Evolutionary conservation across 2,329 filamentous ascomycete genomes (phyloP), one percentile per base, ranked within the genome.

Genomic region (Fusarium foetens): DNA sequence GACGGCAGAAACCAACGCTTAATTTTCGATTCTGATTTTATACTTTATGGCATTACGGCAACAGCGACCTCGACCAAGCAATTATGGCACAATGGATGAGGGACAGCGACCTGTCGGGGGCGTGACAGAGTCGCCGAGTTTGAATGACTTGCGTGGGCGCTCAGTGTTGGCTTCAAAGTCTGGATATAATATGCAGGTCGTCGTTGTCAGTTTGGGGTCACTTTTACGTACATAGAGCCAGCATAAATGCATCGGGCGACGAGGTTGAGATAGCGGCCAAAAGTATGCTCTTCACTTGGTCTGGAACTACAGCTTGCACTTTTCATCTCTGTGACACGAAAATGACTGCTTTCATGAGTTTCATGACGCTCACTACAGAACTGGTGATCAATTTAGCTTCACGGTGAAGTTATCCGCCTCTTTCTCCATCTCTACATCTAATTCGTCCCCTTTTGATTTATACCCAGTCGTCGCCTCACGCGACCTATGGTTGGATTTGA

Each of bases 141-240:
- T 66, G 52, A 53, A 65, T 23, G 42, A 39, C 42, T 54, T 70
- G 25, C 25, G 64, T 43, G 43, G 63, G 52, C 61, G 55, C 39
- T 45, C 38, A 63, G 45, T 61, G 46, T 49, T 53, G 41, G 52
- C 42, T 70, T 53, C 38, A 58, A 58, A 46, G 60, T 71, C 66
- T 76, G 70, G 75, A 75, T 70, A 74, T 76, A 76, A 74, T 76
- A 53, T 35, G 61, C 49, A 49, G 57, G 58, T 68, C 58, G 73
- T 64, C 59, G 72, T 68, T 68, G 70, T 71, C 68, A 53, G 59
- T 66, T 75, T 71, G 58, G 49, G 53, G 41, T 41, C 49, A 62
- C 35, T 66, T 70, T 39, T 63, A 58, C 68, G 75, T 76, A 77
- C 36, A 77, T 76, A 76, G 59, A 76, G 52, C 43, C 67, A 58